A percentile compares a stretch with the other conserved stretches of the same genome.
Evolutionary conservation across 371 early-diverging fungal genomes (phyloP).

Genomic region (Entomophthora muscae): DNA sequence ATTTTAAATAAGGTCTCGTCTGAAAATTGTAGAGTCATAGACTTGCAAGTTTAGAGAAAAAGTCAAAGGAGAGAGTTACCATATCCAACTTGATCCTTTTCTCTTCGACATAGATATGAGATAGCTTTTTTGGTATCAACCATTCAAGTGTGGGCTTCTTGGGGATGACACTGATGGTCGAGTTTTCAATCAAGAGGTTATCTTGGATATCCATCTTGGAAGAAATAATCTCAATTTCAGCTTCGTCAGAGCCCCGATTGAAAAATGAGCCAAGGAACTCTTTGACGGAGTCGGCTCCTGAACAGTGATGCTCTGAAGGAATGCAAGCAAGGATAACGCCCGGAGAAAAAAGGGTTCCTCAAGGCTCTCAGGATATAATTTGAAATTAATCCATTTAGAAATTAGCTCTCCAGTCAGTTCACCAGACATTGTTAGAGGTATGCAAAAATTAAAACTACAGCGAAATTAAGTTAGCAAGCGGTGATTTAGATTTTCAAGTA

Average conservation of each 20-base stretch:
- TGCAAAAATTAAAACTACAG: no score
- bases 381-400: background rate
- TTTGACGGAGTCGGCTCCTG: background rate
- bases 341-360: background rate
- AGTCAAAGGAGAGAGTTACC: background rate
- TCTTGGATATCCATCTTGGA: slow-evolving; percentile 4
- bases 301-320: background rate
- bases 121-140: background rate
- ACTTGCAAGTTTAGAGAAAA: no score
- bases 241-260: background rate
- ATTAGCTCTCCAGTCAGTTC: background rate
- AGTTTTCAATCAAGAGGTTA: background rate
- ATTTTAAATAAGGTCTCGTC: background rate
- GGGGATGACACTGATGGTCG: background rate
- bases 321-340: background rate
- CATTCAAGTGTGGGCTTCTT: background rate
- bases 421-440: no score
- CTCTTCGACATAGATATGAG: background rate
- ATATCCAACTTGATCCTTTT: background rate
- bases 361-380: background rate
- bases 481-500: no score
- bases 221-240: background rate
- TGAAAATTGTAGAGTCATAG: background rate
- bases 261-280: background rate
- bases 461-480: no score